Evolutionary conservation across 306 rosid genomes (phyloP), one percentile per base, ranked within the genome.

Genomic region (Arachis hypogaea): DNA sequence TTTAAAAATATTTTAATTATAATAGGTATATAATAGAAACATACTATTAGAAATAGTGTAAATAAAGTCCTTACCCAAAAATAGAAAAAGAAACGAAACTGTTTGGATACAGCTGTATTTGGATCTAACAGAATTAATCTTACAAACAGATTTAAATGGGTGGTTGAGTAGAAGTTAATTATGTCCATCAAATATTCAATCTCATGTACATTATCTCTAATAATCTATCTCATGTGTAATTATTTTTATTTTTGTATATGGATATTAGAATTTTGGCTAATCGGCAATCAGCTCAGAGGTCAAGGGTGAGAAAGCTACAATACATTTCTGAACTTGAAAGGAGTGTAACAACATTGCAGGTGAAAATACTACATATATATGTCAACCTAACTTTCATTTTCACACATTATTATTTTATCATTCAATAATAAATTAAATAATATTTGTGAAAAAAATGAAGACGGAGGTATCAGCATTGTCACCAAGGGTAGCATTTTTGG

Each of bases 401-500:
- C 52, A 3, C 11, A 56, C 2, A 63, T 41, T 63, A 42, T 7
- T 11, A 12, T 33, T 22, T 45, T 58, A 59, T 64, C 11, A 4
- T 38, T 7, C 3, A 33, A 33, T 29, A 7, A 0, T 28, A 4
- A 29, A 46, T 9, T 14, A 67, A 9, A 18, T 62, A 2, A 52
- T 55, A 28, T 51, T 41, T 22, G 47, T 55, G 8, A 51, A 40
- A 63, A 71, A 41, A 12, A 52, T 85, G 79, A 66, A 94, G 98
- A 85, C 92, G 66, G 97, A 94, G 85, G 98, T 94, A 66, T 94
- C 96, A 72, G 93, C 96, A 45, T 82, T 94, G 68, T 94, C 98
- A 14, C 97, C 98, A 8, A 77, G 97, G 63, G 98, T 94, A 29
- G 97, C 97, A 44, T 94, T 88, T 76, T 84, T 94, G 80, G 98